Evolutionary conservation across 1,284 basidiomycete species (phyloP), one percentile per base, ranked within the genome.

Genomic region (Heliocybe sulcata): DNA sequence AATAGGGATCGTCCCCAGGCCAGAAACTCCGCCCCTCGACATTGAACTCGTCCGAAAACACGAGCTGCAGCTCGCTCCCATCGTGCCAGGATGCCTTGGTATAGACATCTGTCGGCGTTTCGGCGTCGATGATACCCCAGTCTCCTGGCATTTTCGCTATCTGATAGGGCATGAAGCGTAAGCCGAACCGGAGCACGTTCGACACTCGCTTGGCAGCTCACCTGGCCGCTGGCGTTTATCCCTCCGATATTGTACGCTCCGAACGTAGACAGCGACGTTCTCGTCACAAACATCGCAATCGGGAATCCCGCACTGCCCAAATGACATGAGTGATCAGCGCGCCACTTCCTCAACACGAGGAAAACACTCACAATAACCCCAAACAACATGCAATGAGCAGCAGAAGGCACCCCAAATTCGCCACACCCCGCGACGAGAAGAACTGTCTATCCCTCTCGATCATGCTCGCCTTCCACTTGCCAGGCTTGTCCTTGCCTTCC

Each of bases 201-300:
- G 45, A 19, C 9, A 19, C 9, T 10, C n/a, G 23, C 20, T 47
- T 8, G 16, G 11, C 11, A 11, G 27, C 27, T 49, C 14, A 49
- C 47, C 47, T 49, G 27, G 8, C 47, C 27, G 23, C 47, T 29
- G 8, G 47, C 47, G 47, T 29, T 49, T 9, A 49, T 29, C 19
- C 89, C 89, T 31, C 89, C 90, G 38, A 90, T 64, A 63, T 87
- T 87, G 67, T 80, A 85, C 0, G 79, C 81, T 35, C 73, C 72
- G 27, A 67, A 64, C 23, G 58, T 73, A 2, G 72, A 69, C 23
- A 61, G 59, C 33, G 58, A 56, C 22, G 68, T 60, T 10, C 64
- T 65, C 47, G 47, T 26, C 4, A 49, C 23, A 23, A 11, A 29
- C 23, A 49, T 29, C 27, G 47, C 47, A 14, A 82, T 64, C 4